Evolutionary conservation across 2,329 filamentous ascomycete genomes (phyloP).

Genomic region (Lachnellula occidentalis): DNA sequence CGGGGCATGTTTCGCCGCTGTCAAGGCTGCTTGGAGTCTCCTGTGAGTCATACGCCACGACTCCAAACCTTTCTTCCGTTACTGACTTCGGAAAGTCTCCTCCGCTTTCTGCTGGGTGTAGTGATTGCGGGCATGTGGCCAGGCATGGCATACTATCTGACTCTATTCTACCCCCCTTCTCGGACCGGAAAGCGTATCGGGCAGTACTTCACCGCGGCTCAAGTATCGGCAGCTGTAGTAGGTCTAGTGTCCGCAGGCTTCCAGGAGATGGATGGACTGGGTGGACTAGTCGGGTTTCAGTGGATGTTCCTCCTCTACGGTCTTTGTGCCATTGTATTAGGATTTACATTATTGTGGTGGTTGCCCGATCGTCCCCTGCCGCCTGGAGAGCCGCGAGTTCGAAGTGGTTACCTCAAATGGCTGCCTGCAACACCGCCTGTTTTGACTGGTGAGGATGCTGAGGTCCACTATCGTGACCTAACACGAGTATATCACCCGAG

Average conservation of each 20-base stretch:
- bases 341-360: constrained; percentile 78
- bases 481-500: constrained; percentile 72
- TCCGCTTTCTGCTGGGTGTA: constrained; percentile 77
- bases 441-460: constrained; percentile 69
- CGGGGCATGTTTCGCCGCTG: constrained; percentile 76
- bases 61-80: neutral
- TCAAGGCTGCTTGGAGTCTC: constrained; percentile 78
- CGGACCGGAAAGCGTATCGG: constrained; percentile 84
- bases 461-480: constrained; percentile 78
- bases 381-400: constrained; percentile 51
- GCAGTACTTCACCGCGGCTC: constrained; percentile 81
- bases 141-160: constrained; percentile 89
- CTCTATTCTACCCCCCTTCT: constrained; percentile 84
- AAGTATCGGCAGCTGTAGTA: constrained; percentile 83
- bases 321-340: constrained; percentile 65
- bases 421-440: constrained; percentile 66
- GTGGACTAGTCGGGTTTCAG: constrained; percentile 73
- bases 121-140: constrained; percentile 95
- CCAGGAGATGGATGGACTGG: constrained; percentile 78
- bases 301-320: constrained; percentile 95
- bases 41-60: constrained; percentile 14
- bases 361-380: constrained; percentile 75
- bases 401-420: constrained; percentile 53
- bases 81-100: constrained; percentile 42
- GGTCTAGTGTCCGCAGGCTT: constrained; percentile 87